Percentiles rank a stretch among this genome's conserved stretches.
Evolutionary conservation across 2,329 filamentous ascomycete species (phyloP).

Genomic region (Proliferodiscus dingleyae): DNA sequence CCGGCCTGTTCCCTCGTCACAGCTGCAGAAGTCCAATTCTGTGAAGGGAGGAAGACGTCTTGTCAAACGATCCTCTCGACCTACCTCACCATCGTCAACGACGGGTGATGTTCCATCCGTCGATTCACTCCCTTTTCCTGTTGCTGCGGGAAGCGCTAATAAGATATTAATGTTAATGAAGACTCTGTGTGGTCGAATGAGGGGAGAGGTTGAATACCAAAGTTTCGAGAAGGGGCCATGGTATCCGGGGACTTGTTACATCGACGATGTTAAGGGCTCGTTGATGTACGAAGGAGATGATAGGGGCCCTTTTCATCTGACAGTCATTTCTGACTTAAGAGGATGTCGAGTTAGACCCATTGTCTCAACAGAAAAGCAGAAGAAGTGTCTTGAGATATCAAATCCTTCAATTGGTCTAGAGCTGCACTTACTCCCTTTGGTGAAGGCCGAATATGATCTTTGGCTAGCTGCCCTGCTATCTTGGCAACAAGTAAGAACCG

Average conservation of each 20-base stretch:
- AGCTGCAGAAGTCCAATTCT: slow-evolving; percentile 29
- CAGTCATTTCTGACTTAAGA: slow-evolving; percentile 67
- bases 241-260: slow-evolving; percentile 68
- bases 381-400: slow-evolving; percentile 50
- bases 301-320: slow-evolving; percentile 57
- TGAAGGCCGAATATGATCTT: slow-evolving; percentile 63
- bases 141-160: slow-evolving; percentile 63
- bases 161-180: slow-evolving; percentile 74
- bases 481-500: slow-evolving; percentile 71
- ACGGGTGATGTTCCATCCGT: slow-evolving; percentile 51
- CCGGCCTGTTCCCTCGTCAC: slow-evolving; percentile 30
- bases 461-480: slow-evolving; percentile 78
- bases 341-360: slow-evolving; percentile 64
- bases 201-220: slow-evolving; percentile 70
- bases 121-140: slow-evolving; percentile 54
- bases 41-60: slow-evolving; percentile 46
- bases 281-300: slow-evolving; percentile 71
- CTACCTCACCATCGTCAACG: slow-evolving; percentile 45
- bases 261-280: slow-evolving; percentile 70
- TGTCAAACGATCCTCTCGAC: slow-evolving; percentile 51
- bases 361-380: slow-evolving; percentile 40
- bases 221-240: slow-evolving; percentile 56
- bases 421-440: slow-evolving; percentile 60
- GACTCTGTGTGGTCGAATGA: slow-evolving; percentile 72
- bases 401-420: slow-evolving; percentile 52